Conservation (phyloP, 2,329 filamentous ascomycete genomes). For the Calonectria pteridis region DNA sequence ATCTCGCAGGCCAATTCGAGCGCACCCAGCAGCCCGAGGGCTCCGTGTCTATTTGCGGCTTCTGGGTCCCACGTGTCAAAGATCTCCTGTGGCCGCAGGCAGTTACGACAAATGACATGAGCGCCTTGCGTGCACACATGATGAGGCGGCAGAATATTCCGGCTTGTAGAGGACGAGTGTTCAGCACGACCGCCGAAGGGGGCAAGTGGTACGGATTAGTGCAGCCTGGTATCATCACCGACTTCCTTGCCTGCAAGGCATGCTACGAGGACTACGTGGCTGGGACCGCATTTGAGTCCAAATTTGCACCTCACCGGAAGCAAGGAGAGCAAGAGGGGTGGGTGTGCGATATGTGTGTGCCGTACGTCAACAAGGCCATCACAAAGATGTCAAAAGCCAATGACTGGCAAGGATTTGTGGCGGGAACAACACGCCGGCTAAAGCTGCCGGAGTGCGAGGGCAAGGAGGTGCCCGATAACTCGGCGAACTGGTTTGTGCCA, state of each 20-base stretch:
- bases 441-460: constrained; percentile 47
- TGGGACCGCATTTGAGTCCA: constrained; percentile 44
- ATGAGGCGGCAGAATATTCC: constrained; percentile 40
- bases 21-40: constrained; percentile 39
- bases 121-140: constrained; percentile 45
- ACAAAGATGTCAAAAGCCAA: constrained; percentile 33
- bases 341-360: constrained; percentile 48
- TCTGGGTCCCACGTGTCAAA: constrained; percentile 49
- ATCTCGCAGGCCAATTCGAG: constrained; percentile 47
- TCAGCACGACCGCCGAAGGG: constrained; percentile 37
- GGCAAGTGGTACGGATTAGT: constrained; percentile 50
- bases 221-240: constrained; percentile 46
- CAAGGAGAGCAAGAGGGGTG: constrained; percentile 48
- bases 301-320: constrained; percentile 42
- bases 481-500: constrained; percentile 44
- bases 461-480: constrained; percentile 35
- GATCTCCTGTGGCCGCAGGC: constrained; percentile 51
- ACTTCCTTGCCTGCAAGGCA: constrained; percentile 54
- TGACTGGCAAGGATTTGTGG: constrained; percentile 50
- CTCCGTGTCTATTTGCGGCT: constrained; percentile 48
- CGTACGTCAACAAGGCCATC: constrained; percentile 39
- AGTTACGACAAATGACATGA: constrained; percentile 40
- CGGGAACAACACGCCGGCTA: constrained; percentile 36
- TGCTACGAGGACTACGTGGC: constrained; percentile 52
- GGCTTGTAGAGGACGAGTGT: constrained; percentile 46